phyloP scores from a whole-genome alignment of 331 rosid genomes.

The Dryas integrifolia region DNA sequence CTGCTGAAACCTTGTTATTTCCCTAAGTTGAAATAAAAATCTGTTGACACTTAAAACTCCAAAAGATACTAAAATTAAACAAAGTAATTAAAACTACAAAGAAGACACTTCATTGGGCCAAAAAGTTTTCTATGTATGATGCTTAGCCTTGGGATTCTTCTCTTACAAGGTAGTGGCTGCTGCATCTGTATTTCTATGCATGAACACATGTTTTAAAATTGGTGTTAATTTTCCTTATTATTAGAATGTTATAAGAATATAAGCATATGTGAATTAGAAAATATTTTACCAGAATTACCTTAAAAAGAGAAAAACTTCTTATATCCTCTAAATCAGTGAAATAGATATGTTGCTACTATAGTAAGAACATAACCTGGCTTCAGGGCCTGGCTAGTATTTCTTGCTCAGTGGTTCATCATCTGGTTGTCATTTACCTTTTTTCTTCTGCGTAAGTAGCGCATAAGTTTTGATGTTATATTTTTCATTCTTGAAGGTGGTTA shows the following conservation, averaged over 20 bases:
- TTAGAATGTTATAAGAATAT: background rate
- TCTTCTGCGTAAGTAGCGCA: conserved; percentile 20
- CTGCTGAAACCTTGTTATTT: background rate
- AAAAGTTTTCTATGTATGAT: background rate
- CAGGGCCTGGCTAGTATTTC: background rate
- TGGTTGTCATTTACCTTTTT: conserved; percentile 20
- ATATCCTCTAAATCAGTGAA: background rate
- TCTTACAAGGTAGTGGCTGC: background rate
- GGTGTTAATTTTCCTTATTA: background rate
- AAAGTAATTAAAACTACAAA: background rate
- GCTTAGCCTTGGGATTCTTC: background rate
- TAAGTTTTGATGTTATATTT: conserved; percentile 30
- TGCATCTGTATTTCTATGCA: background rate
- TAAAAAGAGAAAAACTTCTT: background rate
- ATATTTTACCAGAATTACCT: conserved; percentile 3
- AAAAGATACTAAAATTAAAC: background rate
- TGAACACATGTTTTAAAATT: background rate
- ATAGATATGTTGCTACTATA: background rate
- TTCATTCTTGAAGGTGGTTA: conserved; percentile 78
- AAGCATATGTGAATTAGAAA: background rate
- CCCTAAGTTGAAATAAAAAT: background rate
- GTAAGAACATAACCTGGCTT: background rate
- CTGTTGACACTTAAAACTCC: background rate
- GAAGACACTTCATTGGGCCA: background rate
- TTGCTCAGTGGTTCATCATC: conserved; percentile 15